Conservation (phyloP, 2,329 filamentous ascomycete genomes). For the Epichloe gansuensis region DNA sequence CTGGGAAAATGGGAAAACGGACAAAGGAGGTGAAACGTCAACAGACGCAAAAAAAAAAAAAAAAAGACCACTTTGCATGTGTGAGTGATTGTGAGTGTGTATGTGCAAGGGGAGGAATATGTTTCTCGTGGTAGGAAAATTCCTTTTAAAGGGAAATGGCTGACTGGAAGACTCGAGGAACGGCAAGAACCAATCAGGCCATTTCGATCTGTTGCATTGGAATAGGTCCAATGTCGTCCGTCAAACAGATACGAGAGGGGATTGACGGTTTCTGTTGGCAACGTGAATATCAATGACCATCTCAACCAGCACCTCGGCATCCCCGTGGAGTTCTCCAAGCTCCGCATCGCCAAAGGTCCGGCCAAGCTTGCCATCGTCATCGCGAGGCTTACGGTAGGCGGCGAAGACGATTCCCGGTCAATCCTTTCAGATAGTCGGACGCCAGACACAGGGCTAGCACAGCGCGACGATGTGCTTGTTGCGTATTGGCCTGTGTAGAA, state of each 20-base stretch:
- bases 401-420: constrained; percentile 44
- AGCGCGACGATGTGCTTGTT: constrained; percentile 14
- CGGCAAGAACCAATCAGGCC: background rate
- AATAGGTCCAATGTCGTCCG: constrained; percentile 29
- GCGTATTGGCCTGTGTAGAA: constrained; percentile 35
- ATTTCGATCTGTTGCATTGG: constrained; percentile 14
- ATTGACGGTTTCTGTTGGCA: constrained; percentile 23
- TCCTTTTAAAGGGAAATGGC: no score
- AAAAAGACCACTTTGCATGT: background rate
- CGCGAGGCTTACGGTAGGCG: constrained; percentile 37
- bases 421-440: constrained; percentile 16
- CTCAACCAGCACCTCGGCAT: constrained; percentile 41
- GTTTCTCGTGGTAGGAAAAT: no score
- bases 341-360: constrained; percentile 26
- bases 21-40: background rate
- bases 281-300: constrained; percentile 39
- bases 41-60: background rate
- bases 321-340: constrained; percentile 32
- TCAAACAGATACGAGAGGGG: constrained; percentile 13
- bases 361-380: constrained; percentile 23
- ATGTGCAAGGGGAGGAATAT: background rate
- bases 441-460: constrained; percentile 15
- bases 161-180: no score
- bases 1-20: background rate
- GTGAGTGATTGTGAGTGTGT: constrained; percentile 4